These are phyloP conservation scores for Chamaenerion angustifolium DNA, from an alignment of 345 rosid species.

Conservation along the genomic window DNA sequence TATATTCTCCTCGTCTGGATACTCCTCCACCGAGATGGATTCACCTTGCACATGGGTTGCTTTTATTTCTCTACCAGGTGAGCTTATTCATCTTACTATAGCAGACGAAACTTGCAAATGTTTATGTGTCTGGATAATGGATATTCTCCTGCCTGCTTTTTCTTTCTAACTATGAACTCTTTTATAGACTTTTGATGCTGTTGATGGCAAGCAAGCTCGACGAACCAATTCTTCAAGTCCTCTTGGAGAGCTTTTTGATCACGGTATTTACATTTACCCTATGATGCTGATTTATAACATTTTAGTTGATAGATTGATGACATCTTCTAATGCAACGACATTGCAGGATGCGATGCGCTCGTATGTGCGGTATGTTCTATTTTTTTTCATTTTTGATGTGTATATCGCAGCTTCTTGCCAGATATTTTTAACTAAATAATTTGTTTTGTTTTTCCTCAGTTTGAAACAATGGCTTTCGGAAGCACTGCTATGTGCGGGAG, in stretches of 20 bases:
- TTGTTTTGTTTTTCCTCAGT: constrained; percentile 26
- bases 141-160: background rate
- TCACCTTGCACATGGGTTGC: constrained; percentile 77
- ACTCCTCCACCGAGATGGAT: constrained; percentile 97
- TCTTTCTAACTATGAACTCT: constrained; percentile 2
- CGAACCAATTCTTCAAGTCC: constrained; percentile 85
- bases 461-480: constrained; percentile 75
- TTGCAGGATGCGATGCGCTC: constrained; percentile 97
- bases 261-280: constrained; percentile 33
- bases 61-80: constrained; percentile 93
- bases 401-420: background rate
- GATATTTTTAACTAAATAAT: background rate
- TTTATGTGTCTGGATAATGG: background rate
- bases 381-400: constrained; percentile 4
- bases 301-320: background rate
- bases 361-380: constrained; percentile 81
- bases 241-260: constrained; percentile 89
- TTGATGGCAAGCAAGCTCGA: constrained; percentile 98
- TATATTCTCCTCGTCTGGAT: constrained; percentile 79
- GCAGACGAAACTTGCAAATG: background rate
- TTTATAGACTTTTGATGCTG: constrained; percentile 86
- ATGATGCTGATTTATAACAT: background rate
- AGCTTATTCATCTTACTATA: constrained; percentile 5
- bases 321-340: constrained; percentile 2
- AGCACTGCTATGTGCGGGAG: constrained; percentile 97